Percentiles rank a stretch among this genome's conserved stretches.
Evolutionary conservation across 208 protist species (phyloP).

Genomic region (Wallacemonas sp.): DNA sequence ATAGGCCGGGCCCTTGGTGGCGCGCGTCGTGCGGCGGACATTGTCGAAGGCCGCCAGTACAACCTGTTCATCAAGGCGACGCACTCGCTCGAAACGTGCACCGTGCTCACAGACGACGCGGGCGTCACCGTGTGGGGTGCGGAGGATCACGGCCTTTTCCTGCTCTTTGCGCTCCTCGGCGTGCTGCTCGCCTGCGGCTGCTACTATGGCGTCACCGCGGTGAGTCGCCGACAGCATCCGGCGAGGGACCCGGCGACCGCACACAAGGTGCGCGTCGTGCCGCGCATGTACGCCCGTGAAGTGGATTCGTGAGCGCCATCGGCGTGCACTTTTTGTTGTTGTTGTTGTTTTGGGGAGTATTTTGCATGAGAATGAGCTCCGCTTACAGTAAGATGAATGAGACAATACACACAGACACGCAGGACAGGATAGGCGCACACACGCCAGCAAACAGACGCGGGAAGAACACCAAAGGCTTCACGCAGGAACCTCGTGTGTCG

Average conservation of each 20-base stretch:
- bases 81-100: slow-evolving; percentile 35
- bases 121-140: slow-evolving; percentile 15
- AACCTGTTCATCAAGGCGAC: slow-evolving; percentile 42
- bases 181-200: slow-evolving; percentile 13
- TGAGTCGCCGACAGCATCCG: not conserved
- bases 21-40: slow-evolving; percentile 40
- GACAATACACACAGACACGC: no score
- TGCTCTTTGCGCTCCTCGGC: slow-evolving; percentile 15
- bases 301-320: not conserved
- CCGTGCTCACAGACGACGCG: slow-evolving; percentile 13
- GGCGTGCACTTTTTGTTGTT: not conserved
- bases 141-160: slow-evolving; percentile 10
- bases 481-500: no score
- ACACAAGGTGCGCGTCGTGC: slow-evolving; percentile 4
- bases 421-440: no score
- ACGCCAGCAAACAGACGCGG: no score
- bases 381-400: no score
- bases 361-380: no score
- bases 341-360: no score
- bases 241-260: not conserved
- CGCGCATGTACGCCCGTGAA: slow-evolving; percentile 6
- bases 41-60: slow-evolving; percentile 46
- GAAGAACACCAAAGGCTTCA: no score
- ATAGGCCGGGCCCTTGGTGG: slow-evolving; percentile 39
- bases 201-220: not conserved